A percentile compares a stretch with the other conserved stretches of the same genome.
Evolutionary conservation across 345 rosid genomes (phyloP).

Genomic region (Jatropha curcas): DNA sequence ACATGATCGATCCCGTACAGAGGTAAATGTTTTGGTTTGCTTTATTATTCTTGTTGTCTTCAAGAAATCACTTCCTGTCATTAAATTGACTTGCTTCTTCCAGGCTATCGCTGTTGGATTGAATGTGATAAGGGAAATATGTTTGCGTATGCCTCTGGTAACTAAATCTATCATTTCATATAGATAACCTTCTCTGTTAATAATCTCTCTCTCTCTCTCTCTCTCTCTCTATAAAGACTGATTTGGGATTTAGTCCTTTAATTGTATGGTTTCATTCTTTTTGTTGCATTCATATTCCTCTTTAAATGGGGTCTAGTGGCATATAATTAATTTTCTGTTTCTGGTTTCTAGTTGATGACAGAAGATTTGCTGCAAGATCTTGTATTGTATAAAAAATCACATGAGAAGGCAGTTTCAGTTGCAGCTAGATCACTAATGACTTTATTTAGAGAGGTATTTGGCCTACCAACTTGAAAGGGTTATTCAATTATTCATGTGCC

Average conservation of each 20-base stretch:
- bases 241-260: neutral
- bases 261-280: neutral
- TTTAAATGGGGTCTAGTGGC: neutral
- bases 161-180: slow-evolving; percentile 11
- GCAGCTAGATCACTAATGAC: slow-evolving; percentile 89
- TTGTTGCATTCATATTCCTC: neutral
- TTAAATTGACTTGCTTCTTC: slow-evolving; percentile 16
- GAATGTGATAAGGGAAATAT: slow-evolving; percentile 88
- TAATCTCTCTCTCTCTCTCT: neutral
- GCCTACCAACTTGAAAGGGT: slow-evolving; percentile 4
- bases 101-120: slow-evolving; percentile 94
- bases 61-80: neutral
- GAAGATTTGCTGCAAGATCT: slow-evolving; percentile 97
- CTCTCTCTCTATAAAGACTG: neutral
- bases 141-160: slow-evolving; percentile 91
- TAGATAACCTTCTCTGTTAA: slow-evolving; percentile 2
- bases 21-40: slow-evolving; percentile 46
- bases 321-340: slow-evolving; percentile 14
- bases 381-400: slow-evolving; percentile 78
- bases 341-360: slow-evolving; percentile 72
- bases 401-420: slow-evolving; percentile 80
- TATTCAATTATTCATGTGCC: neutral
- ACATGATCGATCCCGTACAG: slow-evolving; percentile 87
- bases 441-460: slow-evolving; percentile 86
- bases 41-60: neutral